phyloP scores from a whole-genome alignment of 192 early-diverging fungal species.

The Backusella parvicylindrica region DNA sequence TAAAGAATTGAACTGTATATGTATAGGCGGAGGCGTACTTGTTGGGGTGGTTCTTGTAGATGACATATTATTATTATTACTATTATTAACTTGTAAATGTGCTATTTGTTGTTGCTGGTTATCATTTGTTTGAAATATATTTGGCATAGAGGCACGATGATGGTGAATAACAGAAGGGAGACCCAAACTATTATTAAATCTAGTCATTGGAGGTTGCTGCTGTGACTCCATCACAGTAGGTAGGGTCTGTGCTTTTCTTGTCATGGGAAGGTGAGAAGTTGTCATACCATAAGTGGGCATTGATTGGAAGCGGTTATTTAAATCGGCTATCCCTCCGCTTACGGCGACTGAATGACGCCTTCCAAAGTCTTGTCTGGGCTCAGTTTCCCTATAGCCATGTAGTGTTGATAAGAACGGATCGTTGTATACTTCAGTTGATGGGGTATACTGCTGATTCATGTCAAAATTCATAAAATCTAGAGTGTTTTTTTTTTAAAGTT shows the following conservation, averaged over 20 bases:
- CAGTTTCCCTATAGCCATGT: background rate
- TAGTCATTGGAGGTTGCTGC: background rate
- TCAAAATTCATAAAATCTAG: constrained; percentile 9
- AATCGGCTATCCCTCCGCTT: background rate
- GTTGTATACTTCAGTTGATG: background rate
- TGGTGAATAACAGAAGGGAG: background rate
- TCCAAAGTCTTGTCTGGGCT: background rate
- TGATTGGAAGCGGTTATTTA: background rate
- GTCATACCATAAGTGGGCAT: background rate
- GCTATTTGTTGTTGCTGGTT: background rate
- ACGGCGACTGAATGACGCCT: constrained; percentile 1
- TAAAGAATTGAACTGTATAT: background rate
- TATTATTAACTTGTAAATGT: background rate
- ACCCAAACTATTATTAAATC: background rate
- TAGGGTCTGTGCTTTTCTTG: background rate
- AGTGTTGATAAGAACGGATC: background rate
- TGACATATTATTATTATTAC: background rate
- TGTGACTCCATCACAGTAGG: background rate
- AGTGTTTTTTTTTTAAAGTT: background rate
- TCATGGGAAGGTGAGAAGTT: background rate
- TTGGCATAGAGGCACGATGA: constrained; percentile 15
- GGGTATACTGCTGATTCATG: background rate
- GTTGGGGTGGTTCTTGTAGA: background rate
- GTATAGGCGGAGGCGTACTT: background rate
- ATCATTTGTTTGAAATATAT: background rate